phyloP scores from a whole-genome alignment of 768 basidiomycete species.

The Naganishia friedmannii region DNA sequence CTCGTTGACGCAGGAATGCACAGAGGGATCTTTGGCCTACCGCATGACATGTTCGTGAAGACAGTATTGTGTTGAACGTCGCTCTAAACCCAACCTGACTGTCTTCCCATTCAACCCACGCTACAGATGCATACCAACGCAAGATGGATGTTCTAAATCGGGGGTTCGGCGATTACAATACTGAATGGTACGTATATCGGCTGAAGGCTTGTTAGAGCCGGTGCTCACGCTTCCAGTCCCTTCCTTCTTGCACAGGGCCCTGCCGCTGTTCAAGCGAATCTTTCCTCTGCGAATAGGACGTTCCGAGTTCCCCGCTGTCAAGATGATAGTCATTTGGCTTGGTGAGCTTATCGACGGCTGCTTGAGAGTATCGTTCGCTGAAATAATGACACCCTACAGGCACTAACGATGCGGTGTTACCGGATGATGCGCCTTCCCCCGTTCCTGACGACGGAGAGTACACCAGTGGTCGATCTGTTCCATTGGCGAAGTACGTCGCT shows the following conservation, averaged over 20 bases:
- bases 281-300: slow-evolving; percentile 60
- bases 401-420: slow-evolving; percentile 72
- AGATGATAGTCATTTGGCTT: slow-evolving; percentile 78
- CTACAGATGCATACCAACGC: slow-evolving; percentile 70
- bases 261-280: slow-evolving; percentile 72
- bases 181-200: slow-evolving; percentile 59
- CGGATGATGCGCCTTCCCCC: slow-evolving; percentile 44
- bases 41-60: slow-evolving; percentile 61
- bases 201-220: too few relatives aligned
- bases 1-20: slow-evolving; percentile 43
- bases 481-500: slow-evolving; percentile 62
- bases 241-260: slow-evolving; percentile 54
- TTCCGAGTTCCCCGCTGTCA: slow-evolving; percentile 60
- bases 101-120: not conserved
- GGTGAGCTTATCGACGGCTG: slow-evolving; percentile 52
- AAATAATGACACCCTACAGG: slow-evolving; percentile 32
- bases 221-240: not conserved
- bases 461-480: slow-evolving; percentile 68
- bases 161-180: slow-evolving; percentile 73
- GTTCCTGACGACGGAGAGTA: not conserved
- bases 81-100: not conserved
- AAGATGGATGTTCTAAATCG: slow-evolving; percentile 83
- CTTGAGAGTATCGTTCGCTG: not conserved
- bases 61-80: too few relatives aligned
- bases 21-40: slow-evolving; percentile 62